Conservation (phyloP, 805 yeast species). For the Suhomyces canberraensis region DNA sequence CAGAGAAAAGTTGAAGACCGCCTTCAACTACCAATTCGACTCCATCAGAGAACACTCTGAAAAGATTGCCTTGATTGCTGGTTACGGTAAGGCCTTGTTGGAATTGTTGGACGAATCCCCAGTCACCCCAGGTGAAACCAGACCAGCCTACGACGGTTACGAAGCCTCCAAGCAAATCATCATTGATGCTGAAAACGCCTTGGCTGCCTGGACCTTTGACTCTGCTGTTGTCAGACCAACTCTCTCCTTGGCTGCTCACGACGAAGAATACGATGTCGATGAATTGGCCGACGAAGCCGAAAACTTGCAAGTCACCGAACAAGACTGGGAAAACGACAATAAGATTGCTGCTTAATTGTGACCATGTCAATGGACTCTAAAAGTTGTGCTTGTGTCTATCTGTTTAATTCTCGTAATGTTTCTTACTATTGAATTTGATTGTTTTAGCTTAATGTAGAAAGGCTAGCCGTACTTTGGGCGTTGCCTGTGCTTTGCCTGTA, state of each 20-base stretch:
- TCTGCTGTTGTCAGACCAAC: constrained; percentile 93
- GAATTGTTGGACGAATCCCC: constrained; percentile 96
- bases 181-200: constrained; percentile 92
- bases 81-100: constrained; percentile 95
- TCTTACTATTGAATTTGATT: constrained; percentile 10
- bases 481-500: too few species aligned
- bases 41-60: constrained; percentile 93
- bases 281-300: constrained; percentile 44
- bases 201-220: constrained; percentile 96
- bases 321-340: constrained; percentile 39
- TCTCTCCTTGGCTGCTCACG: constrained; percentile 67
- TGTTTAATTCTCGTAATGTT: constrained; percentile 15
- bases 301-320: constrained; percentile 54
- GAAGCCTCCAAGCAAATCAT: constrained; percentile 98
- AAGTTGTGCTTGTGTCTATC: constrained; percentile 5
- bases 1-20: constrained; percentile 96
- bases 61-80: constrained; percentile 95
- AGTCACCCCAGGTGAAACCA: constrained; percentile 98
- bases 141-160: constrained; percentile 97
- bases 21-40: constrained; percentile 95
- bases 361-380: background rate
- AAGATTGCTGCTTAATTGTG: constrained; percentile 23
- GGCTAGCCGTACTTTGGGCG: too few species aligned
- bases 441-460: constrained; percentile 1
- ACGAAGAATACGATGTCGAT: constrained; percentile 41